phyloP scores from a whole-genome alignment of 2,329 filamentous ascomycete species.

The Monosporascus sp. region DNA sequence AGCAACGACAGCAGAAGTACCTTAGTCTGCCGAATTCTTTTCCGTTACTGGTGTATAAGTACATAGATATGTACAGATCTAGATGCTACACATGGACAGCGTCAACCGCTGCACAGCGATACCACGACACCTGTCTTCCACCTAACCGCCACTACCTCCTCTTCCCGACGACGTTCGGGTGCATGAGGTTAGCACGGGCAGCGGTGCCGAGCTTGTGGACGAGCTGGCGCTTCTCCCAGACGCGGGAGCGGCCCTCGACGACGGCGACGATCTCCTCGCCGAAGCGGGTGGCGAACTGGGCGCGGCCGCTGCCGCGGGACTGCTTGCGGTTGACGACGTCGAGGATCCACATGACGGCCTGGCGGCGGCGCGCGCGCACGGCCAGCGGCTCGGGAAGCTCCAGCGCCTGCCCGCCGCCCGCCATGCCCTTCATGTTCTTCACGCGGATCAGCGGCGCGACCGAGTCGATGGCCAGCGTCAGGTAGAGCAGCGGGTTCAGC shows the following conservation, averaged over 20 bases:
- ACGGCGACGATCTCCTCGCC: conserved; percentile 84
- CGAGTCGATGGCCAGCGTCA: conserved; percentile 86
- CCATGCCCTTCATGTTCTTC: conserved; percentile 66
- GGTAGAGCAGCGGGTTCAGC: conserved; percentile 82
- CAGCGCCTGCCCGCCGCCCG: conserved; percentile 79
- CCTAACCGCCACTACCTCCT: conserved; percentile 25
- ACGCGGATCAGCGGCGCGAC: conserved; percentile 85
- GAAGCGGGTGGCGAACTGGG: conserved; percentile 69
- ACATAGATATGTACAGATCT: neutral
- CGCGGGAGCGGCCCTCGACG: conserved; percentile 74
- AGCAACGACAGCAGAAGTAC: no score
- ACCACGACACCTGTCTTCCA: neutral
- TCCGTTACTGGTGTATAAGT: neutral
- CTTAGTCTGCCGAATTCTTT: no score
- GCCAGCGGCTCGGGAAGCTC: conserved; percentile 76
- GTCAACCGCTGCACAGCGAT: neutral
- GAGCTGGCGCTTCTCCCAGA: conserved; percentile 75
- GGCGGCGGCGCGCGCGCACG: conserved; percentile 68
- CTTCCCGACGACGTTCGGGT: conserved; percentile 21
- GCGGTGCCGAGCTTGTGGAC: conserved; percentile 79
- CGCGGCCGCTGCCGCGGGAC: conserved; percentile 64
- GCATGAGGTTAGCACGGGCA: conserved; percentile 65
- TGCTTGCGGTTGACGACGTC: conserved; percentile 74
- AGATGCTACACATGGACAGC: neutral
- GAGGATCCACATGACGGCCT: conserved; percentile 84